Evolutionary conservation across 805 yeast species (phyloP).

Genomic region (Saccharomycopsis guyanensis): DNA sequence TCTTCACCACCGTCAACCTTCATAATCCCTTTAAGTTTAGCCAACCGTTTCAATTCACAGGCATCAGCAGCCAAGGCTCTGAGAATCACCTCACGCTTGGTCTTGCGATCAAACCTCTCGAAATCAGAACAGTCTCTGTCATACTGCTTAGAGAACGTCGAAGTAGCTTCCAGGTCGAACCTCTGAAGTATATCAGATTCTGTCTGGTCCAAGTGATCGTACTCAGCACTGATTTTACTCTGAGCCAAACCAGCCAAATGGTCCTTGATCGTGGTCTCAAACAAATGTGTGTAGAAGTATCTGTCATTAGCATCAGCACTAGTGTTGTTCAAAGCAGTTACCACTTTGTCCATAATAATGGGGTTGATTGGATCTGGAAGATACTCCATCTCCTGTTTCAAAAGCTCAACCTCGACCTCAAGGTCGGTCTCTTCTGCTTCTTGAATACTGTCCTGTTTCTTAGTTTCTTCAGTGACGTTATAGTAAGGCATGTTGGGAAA

Average conservation of each 20-base stretch:
- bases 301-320: neutral
- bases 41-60: constrained; percentile 14
- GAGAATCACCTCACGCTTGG: constrained; percentile 28
- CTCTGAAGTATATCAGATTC: neutral
- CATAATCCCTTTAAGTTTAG: constrained; percentile 20
- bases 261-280: constrained; percentile 1
- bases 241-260: neutral
- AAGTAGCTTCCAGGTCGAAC: constrained; percentile 4
- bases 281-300: constrained; percentile 14
- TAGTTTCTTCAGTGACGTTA: constrained; percentile 1
- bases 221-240: no score
- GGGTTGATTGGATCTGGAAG: constrained; percentile 15
- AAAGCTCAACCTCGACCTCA: neutral
- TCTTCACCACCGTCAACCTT: constrained; percentile 21
- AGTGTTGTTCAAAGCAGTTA: neutral
- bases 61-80: constrained; percentile 25
- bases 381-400: constrained; percentile 7
- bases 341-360: constrained; percentile 5
- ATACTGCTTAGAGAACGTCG: constrained; percentile 9
- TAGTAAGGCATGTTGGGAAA: constrained; percentile 12
- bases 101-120: constrained; percentile 28
- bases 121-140: constrained; percentile 26
- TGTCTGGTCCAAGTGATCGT: neutral
- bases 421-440: neutral
- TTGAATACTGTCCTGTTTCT: neutral